Percentiles rank a stretch among this genome's conserved stretches.
Evolutionary conservation across 208 protist genomes (phyloP).

Genomic region (Zelonia costaricensis): DNA sequence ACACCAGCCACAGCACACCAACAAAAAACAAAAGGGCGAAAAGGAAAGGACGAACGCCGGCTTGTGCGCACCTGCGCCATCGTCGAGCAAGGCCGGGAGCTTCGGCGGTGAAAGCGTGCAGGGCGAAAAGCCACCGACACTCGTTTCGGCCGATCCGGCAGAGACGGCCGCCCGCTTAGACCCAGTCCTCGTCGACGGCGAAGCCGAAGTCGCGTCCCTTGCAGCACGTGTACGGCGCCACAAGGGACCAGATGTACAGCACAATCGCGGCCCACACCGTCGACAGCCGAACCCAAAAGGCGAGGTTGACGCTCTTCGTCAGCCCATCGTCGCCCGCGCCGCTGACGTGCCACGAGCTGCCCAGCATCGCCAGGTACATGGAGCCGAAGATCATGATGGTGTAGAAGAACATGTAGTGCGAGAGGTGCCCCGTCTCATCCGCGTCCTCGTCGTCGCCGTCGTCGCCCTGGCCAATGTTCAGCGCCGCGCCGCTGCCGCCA

Average conservation of each 20-base stretch:
- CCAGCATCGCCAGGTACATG: slow-evolving; percentile 95
- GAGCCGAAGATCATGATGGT: slow-evolving; percentile 92
- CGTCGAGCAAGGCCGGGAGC: too few relatives aligned
- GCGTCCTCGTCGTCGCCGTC: slow-evolving; percentile 82
- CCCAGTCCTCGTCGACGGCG: slow-evolving; percentile 64
- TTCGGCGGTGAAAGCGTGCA: too few relatives aligned
- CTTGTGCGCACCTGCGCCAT: too few relatives aligned
- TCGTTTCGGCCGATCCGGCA: too few relatives aligned
- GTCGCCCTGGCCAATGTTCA: slow-evolving; percentile 62
- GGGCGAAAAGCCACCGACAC: too few relatives aligned
- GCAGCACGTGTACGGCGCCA: slow-evolving; percentile 92
- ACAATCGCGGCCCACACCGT: slow-evolving; percentile 83
- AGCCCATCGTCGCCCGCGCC: slow-evolving; percentile 47
- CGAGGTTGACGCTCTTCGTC: slow-evolving; percentile 55
- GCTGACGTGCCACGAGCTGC: slow-evolving; percentile 91
- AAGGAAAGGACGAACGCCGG: neutral
- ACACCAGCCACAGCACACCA: neutral
- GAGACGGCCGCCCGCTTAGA: neutral
- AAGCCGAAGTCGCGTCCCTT: slow-evolving; percentile 87
- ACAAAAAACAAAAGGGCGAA: neutral
- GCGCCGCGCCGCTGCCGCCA: slow-evolving; percentile 57
- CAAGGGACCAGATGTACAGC: slow-evolving; percentile 92
- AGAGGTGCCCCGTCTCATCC: slow-evolving; percentile 76
- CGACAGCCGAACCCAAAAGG: slow-evolving; percentile 91
- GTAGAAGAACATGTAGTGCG: slow-evolving; percentile 94